Percentiles rank a stretch among this genome's conserved stretches.
These are phyloP conservation scores for Fusarium sp. DNA, from an alignment of 2,329 filamentous ascomycete genomes.

Conservation along the genomic window DNA sequence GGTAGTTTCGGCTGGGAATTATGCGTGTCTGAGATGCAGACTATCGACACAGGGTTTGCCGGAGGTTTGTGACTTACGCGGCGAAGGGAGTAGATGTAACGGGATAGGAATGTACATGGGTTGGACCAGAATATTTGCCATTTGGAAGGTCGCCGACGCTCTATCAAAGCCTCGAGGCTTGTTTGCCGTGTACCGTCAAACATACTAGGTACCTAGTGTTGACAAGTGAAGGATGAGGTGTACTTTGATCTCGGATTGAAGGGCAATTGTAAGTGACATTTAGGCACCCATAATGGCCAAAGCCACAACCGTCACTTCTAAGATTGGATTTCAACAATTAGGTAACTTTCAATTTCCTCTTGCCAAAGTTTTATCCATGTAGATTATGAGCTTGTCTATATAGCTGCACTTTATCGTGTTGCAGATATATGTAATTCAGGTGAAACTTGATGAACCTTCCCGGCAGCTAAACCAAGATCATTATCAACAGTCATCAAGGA, in stretches of 20 bases:
- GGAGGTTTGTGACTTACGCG: neutral
- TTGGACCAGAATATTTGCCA: constrained; percentile 21
- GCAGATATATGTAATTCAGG: no score
- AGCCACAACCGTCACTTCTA: neutral
- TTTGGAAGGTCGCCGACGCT: constrained; percentile 13
- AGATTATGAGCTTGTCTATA: no score
- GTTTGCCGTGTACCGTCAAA: constrained; percentile 5
- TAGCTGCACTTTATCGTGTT: no score
- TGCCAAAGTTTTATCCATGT: no score
- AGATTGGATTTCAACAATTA: neutral
- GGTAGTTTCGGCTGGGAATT: constrained; percentile 56
- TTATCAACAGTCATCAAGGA: no score
- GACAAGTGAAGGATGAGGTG: neutral
- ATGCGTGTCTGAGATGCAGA: constrained; percentile 64
- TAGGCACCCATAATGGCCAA: constrained; percentile 7
- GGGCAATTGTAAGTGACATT: neutral
- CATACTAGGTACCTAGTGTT: constrained; percentile 1
- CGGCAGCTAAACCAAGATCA: no score
- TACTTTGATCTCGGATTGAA: neutral
- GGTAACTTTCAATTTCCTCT: no score
- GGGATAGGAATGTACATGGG: constrained; percentile 15
- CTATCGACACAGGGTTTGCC: constrained; percentile 46
- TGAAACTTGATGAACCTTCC: no score
- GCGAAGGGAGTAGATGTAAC: constrained; percentile 14
- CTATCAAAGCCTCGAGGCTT: constrained; percentile 12